Evolutionary conservation across 2,329 filamentous ascomycete species (phyloP), one percentile per base, ranked within the genome.

Genomic region (Aureobasidium lini): DNA sequence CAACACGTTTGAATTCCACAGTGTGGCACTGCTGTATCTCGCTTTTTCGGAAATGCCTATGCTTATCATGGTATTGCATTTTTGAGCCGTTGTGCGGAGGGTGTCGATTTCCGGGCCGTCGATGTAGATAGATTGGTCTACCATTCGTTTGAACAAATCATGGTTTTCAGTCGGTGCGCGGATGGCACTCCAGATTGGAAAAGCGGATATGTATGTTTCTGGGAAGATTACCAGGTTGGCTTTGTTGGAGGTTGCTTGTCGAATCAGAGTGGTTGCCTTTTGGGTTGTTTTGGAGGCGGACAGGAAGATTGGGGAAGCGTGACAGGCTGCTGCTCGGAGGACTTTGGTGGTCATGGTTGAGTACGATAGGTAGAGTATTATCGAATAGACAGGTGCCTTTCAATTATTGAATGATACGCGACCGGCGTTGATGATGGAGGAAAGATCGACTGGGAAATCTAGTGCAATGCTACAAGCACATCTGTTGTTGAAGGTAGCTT

Each of bases 181-280:
- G 32, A 70, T 44, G n/a, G 78, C 70, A 18, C 75, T 77, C 80
- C 81, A 83, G 18, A 81, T 59, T 0, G 81, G 80, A 50, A 81
- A 83, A 0, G 77, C 80, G 0, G 80, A 74, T 43, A 83, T 79
- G 64, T 73, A 80, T 0, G 77, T 75, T 65, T 83, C 80, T 0
- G 81, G 79, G 62, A 83, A 82, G 31, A 81, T 76, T 11, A 83
- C 73, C 3, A 83, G 68, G 23, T 81, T 74, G 7, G 80, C 79
- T 0, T 66, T 65, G 53, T 77, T 72, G 1, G 53, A 60, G 0
- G 77, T 73, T 0, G 80, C 79, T 62, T 73, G 64, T 15, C 74
- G 66, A 58, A 83, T 79, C 8, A 80, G 66, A 0, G 62, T 62
- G 40, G 81, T 71, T 11, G 74, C 74, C 62, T 81, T 82, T 6